Conservation (phyloP, 345 rosid genomes). For the Eucalyptus sp. region DNA sequence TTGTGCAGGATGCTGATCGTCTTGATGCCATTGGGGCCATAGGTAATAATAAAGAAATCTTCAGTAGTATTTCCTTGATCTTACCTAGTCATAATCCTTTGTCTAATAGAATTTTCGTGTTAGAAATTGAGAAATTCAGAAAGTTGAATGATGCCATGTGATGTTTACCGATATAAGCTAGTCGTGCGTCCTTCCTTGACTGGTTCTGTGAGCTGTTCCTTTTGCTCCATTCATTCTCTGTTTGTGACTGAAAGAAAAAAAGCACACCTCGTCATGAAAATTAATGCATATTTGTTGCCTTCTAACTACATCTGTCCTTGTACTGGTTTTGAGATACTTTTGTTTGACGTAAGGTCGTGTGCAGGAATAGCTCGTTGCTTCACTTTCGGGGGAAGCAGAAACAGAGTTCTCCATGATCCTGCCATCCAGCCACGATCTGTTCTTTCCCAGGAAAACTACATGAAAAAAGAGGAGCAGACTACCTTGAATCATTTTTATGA, state of each 20-base stretch:
- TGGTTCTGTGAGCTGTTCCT: background rate
- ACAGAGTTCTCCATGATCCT: slow-evolving; percentile 71
- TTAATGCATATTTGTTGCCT: too few species aligned
- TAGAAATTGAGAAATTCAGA: background rate
- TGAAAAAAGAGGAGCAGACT: slow-evolving; percentile 73
- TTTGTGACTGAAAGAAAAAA: background rate
- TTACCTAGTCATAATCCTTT: background rate
- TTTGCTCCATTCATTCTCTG: background rate
- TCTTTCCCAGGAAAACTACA: slow-evolving; percentile 63
- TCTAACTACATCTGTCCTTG: too few species aligned
- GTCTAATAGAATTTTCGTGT: background rate
- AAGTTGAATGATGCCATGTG: background rate
- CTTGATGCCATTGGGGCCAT: slow-evolving; percentile 91
- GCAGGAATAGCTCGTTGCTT: slow-evolving; percentile 91
- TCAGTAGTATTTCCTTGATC: background rate
- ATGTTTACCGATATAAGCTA: background rate
- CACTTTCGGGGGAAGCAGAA: slow-evolving; percentile 80
- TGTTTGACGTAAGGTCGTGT: background rate
- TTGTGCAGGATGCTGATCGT: slow-evolving; percentile 92
- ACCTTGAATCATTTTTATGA: slow-evolving; percentile 73
- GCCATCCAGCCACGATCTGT: slow-evolving; percentile 48
- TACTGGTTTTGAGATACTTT: too few species aligned
- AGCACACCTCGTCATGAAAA: background rate
- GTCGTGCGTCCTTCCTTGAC: background rate
- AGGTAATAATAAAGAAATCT: slow-evolving; percentile 23